Base-by-base conservation (phyloP, 2,329 filamentous ascomycete genomes). In the Fusarium buxicola region DNA sequence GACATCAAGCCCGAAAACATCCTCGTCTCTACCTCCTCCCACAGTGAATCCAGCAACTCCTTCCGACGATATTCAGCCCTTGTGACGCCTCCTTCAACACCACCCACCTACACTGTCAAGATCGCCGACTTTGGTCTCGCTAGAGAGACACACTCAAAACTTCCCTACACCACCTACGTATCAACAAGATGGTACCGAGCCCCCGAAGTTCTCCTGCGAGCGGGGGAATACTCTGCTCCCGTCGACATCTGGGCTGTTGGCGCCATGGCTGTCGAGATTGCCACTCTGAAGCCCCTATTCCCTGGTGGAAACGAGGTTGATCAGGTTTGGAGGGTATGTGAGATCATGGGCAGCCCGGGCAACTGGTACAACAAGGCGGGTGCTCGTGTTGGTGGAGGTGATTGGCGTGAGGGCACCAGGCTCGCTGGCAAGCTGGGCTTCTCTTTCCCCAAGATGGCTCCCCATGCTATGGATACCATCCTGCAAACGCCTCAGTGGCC, bases 1-100 rank as follows among this genome's bases (percentile, higher is more conserved):
- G 95, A 99, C 74, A 98, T 99, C 80, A 99, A 99, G 78, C 95
- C 95, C 31, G 95, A 99, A 78, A 99, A 99, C 77, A 99, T 99
- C 58, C 86, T 99, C 24, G 94, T 99, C 8, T 96, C 95, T 1
- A 96, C 94, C 25, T 96, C 94, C 3, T 87, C 91, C 34, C 92
- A 87, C 66, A 89, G 90, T 65, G 95, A 99, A 71, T 86, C 90
- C 48, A 84, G 85, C 59, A 95, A 91, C 73, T 89, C 94, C 0
- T 97, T 98, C 81, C 89, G 92, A 74, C 87, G 95, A 70, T 99
- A 99, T 77, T 98, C 95, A 1, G 86, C 92, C 8, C 83, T 98
- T 61, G 92, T 98, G 68, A 98, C 95, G 12, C 95, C 95, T 6
- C 95, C 95, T 7, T 96, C 94, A 3, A 98, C 94, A 21, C 95